A percentile compares a stretch with the other conserved stretches of the same genome.
These are phyloP conservation scores for Paramyrothecium roridum DNA, from an alignment of 2,329 filamentous ascomycete genomes.

Conservation along the genomic window DNA sequence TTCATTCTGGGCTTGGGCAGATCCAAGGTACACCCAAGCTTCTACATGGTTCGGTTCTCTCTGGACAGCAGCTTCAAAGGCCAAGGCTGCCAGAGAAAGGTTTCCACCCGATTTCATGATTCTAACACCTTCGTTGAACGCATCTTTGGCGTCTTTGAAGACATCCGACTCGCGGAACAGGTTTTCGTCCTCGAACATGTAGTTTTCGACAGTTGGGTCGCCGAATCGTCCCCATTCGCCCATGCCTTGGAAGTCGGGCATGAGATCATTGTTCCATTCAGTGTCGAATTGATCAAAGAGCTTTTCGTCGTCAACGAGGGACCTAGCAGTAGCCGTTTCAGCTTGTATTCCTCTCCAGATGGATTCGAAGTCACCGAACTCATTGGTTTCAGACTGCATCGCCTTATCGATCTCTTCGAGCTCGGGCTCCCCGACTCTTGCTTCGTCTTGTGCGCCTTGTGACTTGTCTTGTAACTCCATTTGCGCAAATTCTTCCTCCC, in stretches of 20 bases:
- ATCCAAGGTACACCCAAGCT: constrained; percentile 90
- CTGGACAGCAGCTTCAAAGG: constrained; percentile 93
- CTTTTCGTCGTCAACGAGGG: constrained; percentile 65
- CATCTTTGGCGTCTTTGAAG: constrained; percentile 57
- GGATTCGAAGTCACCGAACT: constrained; percentile 84
- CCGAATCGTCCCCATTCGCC: constrained; percentile 65
- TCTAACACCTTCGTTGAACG: constrained; percentile 88
- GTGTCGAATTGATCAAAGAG: constrained; percentile 69
- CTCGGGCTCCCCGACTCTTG: constrained; percentile 75
- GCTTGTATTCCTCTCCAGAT: constrained; percentile 82
- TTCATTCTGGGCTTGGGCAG: constrained; percentile 95
- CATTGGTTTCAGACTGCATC: constrained; percentile 67
- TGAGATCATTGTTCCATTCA: constrained; percentile 66
- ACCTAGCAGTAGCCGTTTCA: constrained; percentile 66
- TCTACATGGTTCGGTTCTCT: constrained; percentile 84
- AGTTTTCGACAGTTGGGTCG: constrained; percentile 81
- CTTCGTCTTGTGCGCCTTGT: constrained; percentile 35
- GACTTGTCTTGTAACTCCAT: constrained; percentile 58
- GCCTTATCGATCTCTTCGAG: constrained; percentile 78
- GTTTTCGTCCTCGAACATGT: constrained; percentile 94
- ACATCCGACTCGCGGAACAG: constrained; percentile 62
- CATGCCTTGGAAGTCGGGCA: constrained; percentile 56
- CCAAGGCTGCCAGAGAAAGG: constrained; percentile 85
- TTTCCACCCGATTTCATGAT: constrained; percentile 95
- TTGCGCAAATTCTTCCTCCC: constrained; percentile 94